Base-by-base conservation (phyloP, 371 early-diverging fungal genomes). In the Saksenaea oblongispora region DNA sequence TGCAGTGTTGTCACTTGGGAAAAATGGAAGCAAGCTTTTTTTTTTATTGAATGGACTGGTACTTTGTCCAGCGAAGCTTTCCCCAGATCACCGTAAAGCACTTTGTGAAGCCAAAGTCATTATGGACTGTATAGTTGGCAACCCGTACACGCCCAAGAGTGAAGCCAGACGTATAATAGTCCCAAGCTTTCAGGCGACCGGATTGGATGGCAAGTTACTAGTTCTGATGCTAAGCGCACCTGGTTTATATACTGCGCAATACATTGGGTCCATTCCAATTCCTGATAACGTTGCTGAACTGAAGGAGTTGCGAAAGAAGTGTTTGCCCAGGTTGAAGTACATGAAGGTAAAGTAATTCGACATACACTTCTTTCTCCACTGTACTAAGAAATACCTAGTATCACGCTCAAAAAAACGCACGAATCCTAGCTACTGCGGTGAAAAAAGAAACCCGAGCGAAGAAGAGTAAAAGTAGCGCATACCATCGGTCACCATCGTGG, bases 141-240 rank as follows among this genome's bases (percentile, higher is more conserved):
- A 35, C 15, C 11, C 28, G 10, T 17, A 34, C 36, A 34, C 41
- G 5, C 14, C 35, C 5, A 14, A 5, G 10, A 54, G 54, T n/a
- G 64, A 63, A 42, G n/a, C 22, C 56, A 58, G 9, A 24, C 65
- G 34, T 3, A 34, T 62, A 10, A 26, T 62, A 5, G 55, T 62
- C 3, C 60, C 70, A 42, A 31, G 53, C 26, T 70, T 70, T 35
- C 64, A 70, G 56, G 62, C 63, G 37, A 61, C 56, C 0, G 61
- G 63, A 0, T 53, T 70, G 11, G 64, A 70, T 41, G 66, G 64
- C 13, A 63, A 70, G 51, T 11, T 70, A 18, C 65, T 62, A 35
- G 39, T 63, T 1, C 17, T 63, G 36, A 63, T 7, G 15, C 22
- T 70, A 2, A 3, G 35, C 14, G 63, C 70, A 17, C 61, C 62